These are phyloP conservation scores for Lactuca saligna DNA, from an alignment of 129 eudicot species.

Conservation along the genomic window DNA sequence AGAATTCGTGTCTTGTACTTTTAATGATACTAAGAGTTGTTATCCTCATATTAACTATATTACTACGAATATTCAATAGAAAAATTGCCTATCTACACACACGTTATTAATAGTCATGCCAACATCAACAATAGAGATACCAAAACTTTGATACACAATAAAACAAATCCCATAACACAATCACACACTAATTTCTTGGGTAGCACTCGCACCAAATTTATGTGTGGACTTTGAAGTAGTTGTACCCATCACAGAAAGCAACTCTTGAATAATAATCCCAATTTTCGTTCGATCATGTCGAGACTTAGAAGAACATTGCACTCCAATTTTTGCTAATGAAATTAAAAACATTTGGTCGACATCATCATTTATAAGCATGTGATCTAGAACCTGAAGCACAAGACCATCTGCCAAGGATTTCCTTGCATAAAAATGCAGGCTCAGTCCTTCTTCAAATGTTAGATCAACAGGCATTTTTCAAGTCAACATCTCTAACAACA, in stretches of 20 bases:
- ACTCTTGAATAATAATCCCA: constrained; percentile 6
- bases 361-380: constrained; percentile 16
- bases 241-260: no score
- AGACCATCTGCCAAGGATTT: constrained; percentile 15
- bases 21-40: no score
- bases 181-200: constrained; percentile 1
- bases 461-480: constrained; percentile 34
- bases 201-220: constrained; percentile 1
- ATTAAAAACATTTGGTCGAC: constrained; percentile 5
- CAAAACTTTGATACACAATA: no score
- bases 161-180: no score
- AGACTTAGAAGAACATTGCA: constrained; percentile 6
- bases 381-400: constrained; percentile 28
- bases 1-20: no score
- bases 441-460: constrained; percentile 24
- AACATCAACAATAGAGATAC: no score
- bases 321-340: constrained; percentile 7
- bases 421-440: constrained; percentile 25
- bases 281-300: constrained; percentile 5
- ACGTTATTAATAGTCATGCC: no score
- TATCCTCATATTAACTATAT: no score
- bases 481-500: constrained; percentile 36
- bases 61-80: no score
- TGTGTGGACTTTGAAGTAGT: no score
- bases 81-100: no score